Percentiles rank a stretch among this genome's conserved stretches.
phyloP scores from a whole-genome alignment of 768 basidiomycete species.

The Podaxis sp. region DNA sequence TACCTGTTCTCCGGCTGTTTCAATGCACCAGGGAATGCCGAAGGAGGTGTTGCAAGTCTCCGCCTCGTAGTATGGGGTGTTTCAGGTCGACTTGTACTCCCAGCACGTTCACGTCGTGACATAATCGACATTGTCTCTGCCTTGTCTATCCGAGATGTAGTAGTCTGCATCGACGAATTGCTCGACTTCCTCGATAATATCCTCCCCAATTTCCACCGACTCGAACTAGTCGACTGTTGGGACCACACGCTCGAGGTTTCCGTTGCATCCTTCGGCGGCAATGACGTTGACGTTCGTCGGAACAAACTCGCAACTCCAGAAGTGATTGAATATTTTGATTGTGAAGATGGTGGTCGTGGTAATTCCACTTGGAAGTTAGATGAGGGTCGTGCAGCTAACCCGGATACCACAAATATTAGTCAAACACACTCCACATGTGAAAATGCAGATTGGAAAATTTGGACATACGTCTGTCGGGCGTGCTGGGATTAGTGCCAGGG shows the following conservation, averaged over 20 bases:
- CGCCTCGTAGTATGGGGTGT: constrained; percentile 44
- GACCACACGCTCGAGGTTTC: constrained; percentile 49
- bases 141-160: constrained; percentile 32
- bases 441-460: neutral
- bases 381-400: constrained; percentile 32
- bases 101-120: constrained; percentile 36
- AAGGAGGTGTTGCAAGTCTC: constrained; percentile 50
- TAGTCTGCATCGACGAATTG: constrained; percentile 44
- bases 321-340: constrained; percentile 49
- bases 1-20: constrained; percentile 37
- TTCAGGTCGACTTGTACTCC: constrained; percentile 43
- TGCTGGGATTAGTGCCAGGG: constrained; percentile 7
- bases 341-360: constrained; percentile 50
- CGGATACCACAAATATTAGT: constrained; percentile 13
- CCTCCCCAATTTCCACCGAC: constrained; percentile 36
- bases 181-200: constrained; percentile 49
- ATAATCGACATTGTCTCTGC: constrained; percentile 42
- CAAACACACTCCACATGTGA: neutral
- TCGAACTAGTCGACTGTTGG: constrained; percentile 34
- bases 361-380: constrained; percentile 42
- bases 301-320: constrained; percentile 53
- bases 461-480: constrained; percentile 33
- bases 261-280: constrained; percentile 38
- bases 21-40: constrained; percentile 46
- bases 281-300: constrained; percentile 32